Base-by-base conservation (phyloP, 202 grass and related monocot species). In the Schoenoplectus triqueter region DNA sequence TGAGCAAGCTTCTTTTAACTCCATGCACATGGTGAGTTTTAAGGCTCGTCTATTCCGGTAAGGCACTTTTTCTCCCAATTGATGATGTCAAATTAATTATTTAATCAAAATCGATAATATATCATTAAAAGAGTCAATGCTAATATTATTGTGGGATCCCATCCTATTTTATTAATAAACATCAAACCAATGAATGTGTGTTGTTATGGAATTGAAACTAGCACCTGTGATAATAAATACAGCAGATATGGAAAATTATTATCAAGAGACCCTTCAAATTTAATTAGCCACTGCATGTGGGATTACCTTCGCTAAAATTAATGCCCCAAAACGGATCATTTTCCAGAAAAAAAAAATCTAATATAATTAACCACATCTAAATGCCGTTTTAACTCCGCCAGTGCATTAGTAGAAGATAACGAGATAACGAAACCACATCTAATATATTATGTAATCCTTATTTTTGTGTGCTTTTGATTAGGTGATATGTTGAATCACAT, bases 381-480 rank as follows among this genome's bases (percentile, higher is more conserved):
- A 66, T 66, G 31, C 21, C 20, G 64, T 66, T 31, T 31, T 5
- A 59, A 65, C 63, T 66, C 64, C 39, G 64, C 21, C 6, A 39
- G 56, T 59, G 56, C 14, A 59, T 59, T 59, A 15, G 56, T 40
- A 21, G 40, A 21, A 21, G 64, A 18, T 13, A 59, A 56, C 54
- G 7, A 10, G 9, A 55, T 55, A 56, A 56, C 54, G 19, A 65
- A 66, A 8, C 72, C 31, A 31, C 31, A 31, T 31, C 31, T 31
- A 31, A 31, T 31, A 31, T 31, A 31, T 75, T 14, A 22, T 39
- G 10, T 10, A 14, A 19, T 75, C 72, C 72, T 75, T 75, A 75
- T 75, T 49, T 52, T 55, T 22, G 10, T 75, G 51, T 77, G 41
- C 73, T 57, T 31, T 77, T 11, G 10, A 56, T 56, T 57, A 77